Conservation (phyloP, 495 filamentous ascomycete species). For the Astrothelium subdiscretum region DNA sequence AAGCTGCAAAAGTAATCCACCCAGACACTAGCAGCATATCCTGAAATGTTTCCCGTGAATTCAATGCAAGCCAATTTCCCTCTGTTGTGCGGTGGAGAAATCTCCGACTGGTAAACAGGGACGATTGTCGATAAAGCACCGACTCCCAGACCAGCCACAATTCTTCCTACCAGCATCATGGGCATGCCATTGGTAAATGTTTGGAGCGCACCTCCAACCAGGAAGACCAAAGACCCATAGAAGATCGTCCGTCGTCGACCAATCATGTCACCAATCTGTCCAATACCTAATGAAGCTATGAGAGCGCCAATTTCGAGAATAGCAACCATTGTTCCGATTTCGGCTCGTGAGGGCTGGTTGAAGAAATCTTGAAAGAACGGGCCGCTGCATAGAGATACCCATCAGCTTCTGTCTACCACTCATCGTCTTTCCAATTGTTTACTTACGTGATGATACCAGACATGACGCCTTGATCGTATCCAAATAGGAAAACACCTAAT, state of each 20-base stretch:
- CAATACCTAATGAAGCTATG: conserved; percentile 79
- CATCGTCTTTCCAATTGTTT: neutral
- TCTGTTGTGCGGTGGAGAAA: conserved; percentile 89
- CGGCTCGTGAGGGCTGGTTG: conserved; percentile 66
- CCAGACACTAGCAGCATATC: conserved; percentile 94
- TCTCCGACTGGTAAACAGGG: conserved; percentile 96
- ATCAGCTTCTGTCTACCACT: neutral
- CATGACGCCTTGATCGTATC: conserved; percentile 99
- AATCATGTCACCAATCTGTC: conserved; percentile 80
- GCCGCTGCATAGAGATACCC: conserved; percentile 42
- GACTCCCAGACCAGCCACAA: conserved; percentile 87
- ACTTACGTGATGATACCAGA: conserved; percentile 96
- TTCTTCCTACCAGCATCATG: conserved; percentile 86
- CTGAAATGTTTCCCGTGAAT: conserved; percentile 92
- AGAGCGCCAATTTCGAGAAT: conserved; percentile 92
- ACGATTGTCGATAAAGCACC: conserved; percentile 94
- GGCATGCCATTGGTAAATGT: conserved; percentile 68
- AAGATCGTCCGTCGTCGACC: conserved; percentile 84
- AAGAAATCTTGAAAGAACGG: conserved; percentile 84
- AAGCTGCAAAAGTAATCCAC: conserved; percentile 95
- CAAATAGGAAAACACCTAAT: conserved; percentile 92
- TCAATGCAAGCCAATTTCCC: conserved; percentile 96
- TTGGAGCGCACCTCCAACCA: conserved; percentile 80
- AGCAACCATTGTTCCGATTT: conserved; percentile 92
- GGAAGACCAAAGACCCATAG: conserved; percentile 86